Evolutionary conservation across 257 asterid species (phyloP), one percentile per base, ranked within the genome.

Genomic region (Solanum chmielewskii): DNA sequence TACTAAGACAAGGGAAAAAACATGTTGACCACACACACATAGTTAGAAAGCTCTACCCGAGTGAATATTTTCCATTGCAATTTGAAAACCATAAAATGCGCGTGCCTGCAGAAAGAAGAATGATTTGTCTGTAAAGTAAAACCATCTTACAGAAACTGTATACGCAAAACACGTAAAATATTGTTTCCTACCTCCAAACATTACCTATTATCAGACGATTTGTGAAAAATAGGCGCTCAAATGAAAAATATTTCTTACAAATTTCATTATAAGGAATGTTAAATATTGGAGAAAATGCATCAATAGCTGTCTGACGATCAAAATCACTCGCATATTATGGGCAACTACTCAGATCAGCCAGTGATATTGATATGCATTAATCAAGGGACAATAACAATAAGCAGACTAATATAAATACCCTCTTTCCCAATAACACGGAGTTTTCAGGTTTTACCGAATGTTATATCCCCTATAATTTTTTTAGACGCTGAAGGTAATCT

Each of bases 11-110:
- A 66, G 60, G 11, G 25, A 77, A 14, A 84, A 84, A 25, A 16
- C 77, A n/a, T 84, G 66, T 45, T 69, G 25, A 84, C 62, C 29
- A 41, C 80, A 59, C 83, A 47, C 78, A 84, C 68, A 68, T 60
- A 64, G 86, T 84, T 37, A 37, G 84, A 91, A 90, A 87, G 42
- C 74, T 71, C 27, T 93, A 95, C 98, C 98, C 13, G 96, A 95
- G 91, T 95, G 98, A 87, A 94, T 90, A 69, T 93, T 95, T 89
- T 95, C 98, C 92, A 95, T 95, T 64, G 96, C 95, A 78, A 90
- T 91, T 88, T 95, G 97, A 83, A 95, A 95, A 42, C 98, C 98
- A 90, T 95, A 95, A 90, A 94, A 95, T 86, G 98, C 95, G n/a
- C 95, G 95, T 45, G 97, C 98, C 98, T 95, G 88, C 71, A 68